Evolutionary conservation across 148 eudicot genomes (phyloP).

Genomic region (Chenopodium berlandieri): DNA sequence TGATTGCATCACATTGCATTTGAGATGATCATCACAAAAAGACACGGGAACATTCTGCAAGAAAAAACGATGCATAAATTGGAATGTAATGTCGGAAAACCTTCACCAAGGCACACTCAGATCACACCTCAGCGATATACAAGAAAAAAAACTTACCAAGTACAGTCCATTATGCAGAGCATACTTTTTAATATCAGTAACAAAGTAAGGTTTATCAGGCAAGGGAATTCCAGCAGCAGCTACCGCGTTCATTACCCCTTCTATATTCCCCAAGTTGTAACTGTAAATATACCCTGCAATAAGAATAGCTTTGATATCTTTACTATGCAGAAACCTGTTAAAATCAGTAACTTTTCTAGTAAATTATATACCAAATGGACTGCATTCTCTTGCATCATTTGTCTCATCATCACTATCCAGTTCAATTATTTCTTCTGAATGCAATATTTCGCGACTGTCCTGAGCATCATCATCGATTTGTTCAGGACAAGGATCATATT

Average conservation of each 20-base stretch:
- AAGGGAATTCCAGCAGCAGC: slow-evolving; percentile 18
- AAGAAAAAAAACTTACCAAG: slow-evolving; percentile 14
- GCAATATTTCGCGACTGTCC: background rate
- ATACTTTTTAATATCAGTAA: background rate
- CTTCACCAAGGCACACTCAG: no score
- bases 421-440: no score
- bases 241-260: background rate
- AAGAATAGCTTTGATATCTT: background rate
- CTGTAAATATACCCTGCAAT: background rate
- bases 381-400: background rate
- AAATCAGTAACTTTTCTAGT: background rate
- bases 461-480: background rate
- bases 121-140: no score
- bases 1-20: background rate
- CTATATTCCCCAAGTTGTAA: background rate
- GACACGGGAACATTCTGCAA: slow-evolving; percentile 13
- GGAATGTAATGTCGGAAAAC: no score
- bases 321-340: background rate
- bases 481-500: background rate
- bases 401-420: no score
- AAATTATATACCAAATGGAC: background rate
- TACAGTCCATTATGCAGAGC: background rate
- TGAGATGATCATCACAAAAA: slow-evolving; percentile 12
- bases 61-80: no score
- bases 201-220: slow-evolving; percentile 22